phyloP scores from a whole-genome alignment of 225 moss, liverwort and hornwort genomes.

The Pseudoscleropodium purum region DNA sequence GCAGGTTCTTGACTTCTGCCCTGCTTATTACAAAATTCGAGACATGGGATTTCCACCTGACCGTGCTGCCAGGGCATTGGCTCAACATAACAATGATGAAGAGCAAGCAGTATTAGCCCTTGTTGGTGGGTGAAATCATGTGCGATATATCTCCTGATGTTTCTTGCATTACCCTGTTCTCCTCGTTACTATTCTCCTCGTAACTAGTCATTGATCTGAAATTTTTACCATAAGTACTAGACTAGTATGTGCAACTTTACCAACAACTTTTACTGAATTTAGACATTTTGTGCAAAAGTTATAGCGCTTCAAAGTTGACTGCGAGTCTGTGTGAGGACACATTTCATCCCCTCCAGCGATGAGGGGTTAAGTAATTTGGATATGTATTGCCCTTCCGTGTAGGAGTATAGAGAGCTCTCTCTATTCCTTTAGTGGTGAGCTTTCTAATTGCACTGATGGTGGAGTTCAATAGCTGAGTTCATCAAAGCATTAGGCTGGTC shows the following conservation, averaged over 20 bases:
- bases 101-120: slow-evolving; percentile 74
- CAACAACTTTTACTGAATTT: no score
- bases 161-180: not conserved
- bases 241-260: no score
- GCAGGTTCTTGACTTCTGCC: slow-evolving; percentile 82
- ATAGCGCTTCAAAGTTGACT: no score
- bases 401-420: not conserved
- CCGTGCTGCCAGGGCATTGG: slow-evolving; percentile 73
- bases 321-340: no score
- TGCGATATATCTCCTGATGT: not conserved
- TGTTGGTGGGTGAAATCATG: slow-evolving; percentile 22
- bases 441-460: not conserved
- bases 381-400: not conserved
- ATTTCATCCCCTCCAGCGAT: no score
- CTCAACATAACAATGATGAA: slow-evolving; percentile 65
- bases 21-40: slow-evolving; percentile 67
- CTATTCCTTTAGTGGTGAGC: not conserved
- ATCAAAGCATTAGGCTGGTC: not conserved
- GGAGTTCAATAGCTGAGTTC: not conserved
- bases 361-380: no score
- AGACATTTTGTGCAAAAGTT: no score
- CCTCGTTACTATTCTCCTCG: not conserved
- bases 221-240: no score
- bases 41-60: slow-evolving; percentile 89
- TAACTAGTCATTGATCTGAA: not conserved